phyloP scores from a whole-genome alignment of 2,329 filamentous ascomycete species.

The Microthyrium microscopicum region DNA sequence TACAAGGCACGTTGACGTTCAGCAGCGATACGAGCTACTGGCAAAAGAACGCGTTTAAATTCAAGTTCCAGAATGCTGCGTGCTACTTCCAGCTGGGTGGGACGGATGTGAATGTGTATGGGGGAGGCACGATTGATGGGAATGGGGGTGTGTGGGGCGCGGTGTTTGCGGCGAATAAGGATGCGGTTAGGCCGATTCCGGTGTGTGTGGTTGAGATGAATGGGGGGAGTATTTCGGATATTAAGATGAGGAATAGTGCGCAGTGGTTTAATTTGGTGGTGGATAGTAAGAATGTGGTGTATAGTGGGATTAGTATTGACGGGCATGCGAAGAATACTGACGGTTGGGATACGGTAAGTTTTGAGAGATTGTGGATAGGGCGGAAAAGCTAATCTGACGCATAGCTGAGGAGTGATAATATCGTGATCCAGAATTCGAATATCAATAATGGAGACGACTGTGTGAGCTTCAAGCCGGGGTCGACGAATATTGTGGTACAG shows the following conservation, averaged over 20 bases:
- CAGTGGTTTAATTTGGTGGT: conserved; percentile 50
- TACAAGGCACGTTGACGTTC: conserved; percentile 45
- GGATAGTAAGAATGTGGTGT: conserved; percentile 46
- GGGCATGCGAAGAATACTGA: conserved; percentile 4
- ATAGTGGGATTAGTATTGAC: conserved; percentile 26
- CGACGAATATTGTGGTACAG: conserved; percentile 47
- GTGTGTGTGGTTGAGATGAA: conserved; percentile 41
- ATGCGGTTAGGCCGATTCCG: conserved; percentile 42
- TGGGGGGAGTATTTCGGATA: conserved; percentile 39
- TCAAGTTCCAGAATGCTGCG: conserved; percentile 48
- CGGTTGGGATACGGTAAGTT: conserved; percentile 3
- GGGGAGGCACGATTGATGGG: conserved; percentile 45
- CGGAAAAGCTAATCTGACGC: neutral
- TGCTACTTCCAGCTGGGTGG: conserved; percentile 53
- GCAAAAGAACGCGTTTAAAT: conserved; percentile 46
- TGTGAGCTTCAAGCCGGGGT: conserved; percentile 57
- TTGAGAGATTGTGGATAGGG: neutral
- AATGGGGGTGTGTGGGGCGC: conserved; percentile 47
- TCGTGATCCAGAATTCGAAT: conserved; percentile 50
- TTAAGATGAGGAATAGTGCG: conserved; percentile 43
- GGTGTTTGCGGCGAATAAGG: conserved; percentile 38
- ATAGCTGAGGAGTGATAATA: conserved; percentile 43
- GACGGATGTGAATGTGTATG: conserved; percentile 50
- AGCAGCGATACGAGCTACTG: conserved; percentile 53
- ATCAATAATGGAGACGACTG: conserved; percentile 54